These are phyloP conservation scores for Petunia hybrid DNA, from an alignment of 305 asterid species.

Conservation along the genomic window DNA sequence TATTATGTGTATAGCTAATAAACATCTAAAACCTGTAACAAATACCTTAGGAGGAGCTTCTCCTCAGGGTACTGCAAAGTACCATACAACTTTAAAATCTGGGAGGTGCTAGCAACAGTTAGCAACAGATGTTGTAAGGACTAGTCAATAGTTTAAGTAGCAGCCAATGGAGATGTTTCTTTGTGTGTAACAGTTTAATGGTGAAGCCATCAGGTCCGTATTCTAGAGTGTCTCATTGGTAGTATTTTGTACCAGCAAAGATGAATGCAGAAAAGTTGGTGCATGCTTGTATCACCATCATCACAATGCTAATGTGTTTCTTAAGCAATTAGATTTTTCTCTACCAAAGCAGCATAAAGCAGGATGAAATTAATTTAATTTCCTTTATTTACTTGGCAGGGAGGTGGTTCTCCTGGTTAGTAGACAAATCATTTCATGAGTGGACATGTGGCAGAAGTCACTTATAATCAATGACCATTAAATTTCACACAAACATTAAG, in stretches of 20 bases:
- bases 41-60: neutral
- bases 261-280: neutral
- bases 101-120: neutral
- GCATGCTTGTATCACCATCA: neutral
- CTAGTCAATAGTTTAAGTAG: neutral
- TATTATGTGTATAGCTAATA: neutral
- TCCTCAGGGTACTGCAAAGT: neutral
- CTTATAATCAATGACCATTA: slow-evolving; percentile 3
- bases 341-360: slow-evolving; percentile 15
- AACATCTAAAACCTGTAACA: slow-evolving; percentile 11
- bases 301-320: neutral
- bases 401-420: slow-evolving; percentile 27
- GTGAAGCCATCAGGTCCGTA: neutral
- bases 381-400: slow-evolving; percentile 9
- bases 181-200: neutral
- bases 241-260: neutral
- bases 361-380: neutral
- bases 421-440: slow-evolving; percentile 22
- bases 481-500: slow-evolving; percentile 17
- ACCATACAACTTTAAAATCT: neutral
- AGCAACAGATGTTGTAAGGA: neutral
- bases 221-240: neutral
- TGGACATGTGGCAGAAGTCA: neutral
- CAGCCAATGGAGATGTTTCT: neutral
- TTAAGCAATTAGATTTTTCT: slow-evolving; percentile 13